Percentiles rank a stretch among this genome's conserved stretches.
These are phyloP conservation scores for Pestalotiopsis sp. DNA, from an alignment of 2,329 filamentous ascomycete genomes.

Conservation along the genomic window DNA sequence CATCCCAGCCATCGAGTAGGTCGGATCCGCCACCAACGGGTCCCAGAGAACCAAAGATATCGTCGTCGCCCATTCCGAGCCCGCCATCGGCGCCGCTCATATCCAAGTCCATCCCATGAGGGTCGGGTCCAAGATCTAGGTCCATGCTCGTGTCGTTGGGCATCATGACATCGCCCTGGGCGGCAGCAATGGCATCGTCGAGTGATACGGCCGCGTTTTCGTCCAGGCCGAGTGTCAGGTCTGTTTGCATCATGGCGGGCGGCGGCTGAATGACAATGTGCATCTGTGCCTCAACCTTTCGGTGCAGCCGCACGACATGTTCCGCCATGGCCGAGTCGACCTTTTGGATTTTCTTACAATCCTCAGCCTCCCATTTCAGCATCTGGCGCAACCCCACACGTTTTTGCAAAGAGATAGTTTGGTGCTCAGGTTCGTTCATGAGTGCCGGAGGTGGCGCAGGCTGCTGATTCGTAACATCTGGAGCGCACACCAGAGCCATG, in stretches of 20 bases:
- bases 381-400: conserved; percentile 62
- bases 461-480: conserved; percentile 53
- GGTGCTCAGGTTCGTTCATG: conserved; percentile 34
- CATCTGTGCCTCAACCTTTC: conserved; percentile 70
- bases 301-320: conserved; percentile 63
- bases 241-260: conserved; percentile 45
- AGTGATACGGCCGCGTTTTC: conserved; percentile 41
- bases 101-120: conserved; percentile 32
- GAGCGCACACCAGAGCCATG: conserved; percentile 70
- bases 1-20: conserved; percentile 32
- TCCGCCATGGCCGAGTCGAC: conserved; percentile 62
- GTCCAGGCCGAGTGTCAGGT: conserved; percentile 43
- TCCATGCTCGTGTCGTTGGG: conserved; percentile 41
- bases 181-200: conserved; percentile 45
- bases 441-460: conserved; percentile 33
- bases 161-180: conserved; percentile 38
- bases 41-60: conserved; percentile 43
- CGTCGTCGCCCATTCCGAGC: conserved; percentile 43
- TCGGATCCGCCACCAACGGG: conserved; percentile 25
- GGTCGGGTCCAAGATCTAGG: conserved; percentile 42
- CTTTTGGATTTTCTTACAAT: conserved; percentile 58
- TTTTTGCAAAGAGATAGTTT: conserved; percentile 36
- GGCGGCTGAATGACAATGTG: conserved; percentile 52
- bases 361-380: conserved; percentile 60
- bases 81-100: conserved; percentile 42